Evolutionary conservation across 2,329 filamentous ascomycete genomes (phyloP), one percentile per base, ranked within the genome.

Genomic region (Stagonosporopsis tanaceti): DNA sequence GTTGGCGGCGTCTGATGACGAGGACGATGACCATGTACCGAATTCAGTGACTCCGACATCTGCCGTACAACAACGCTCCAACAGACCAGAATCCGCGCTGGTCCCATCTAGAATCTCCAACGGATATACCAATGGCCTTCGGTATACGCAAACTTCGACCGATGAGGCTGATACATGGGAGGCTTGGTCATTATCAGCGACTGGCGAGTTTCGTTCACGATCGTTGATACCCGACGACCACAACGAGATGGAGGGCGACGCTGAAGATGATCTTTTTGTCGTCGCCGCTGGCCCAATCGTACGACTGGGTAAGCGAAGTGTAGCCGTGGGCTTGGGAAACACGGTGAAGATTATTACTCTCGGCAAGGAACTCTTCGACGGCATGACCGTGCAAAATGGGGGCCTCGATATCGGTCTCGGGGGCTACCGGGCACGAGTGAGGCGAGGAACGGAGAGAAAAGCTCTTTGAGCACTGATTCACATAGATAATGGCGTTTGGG

Each of bases 281-380:
- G 84, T 84, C 2, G 82, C 82, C 42, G 78, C 89, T 1, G 91
- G 90, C 0, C 90, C 90, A 0, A 84, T 89, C 54, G 80, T 81
- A 2, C 79, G 80, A 50, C 77, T 92, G 1, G 90, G 90, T 12
- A 82, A 84, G 45, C 81, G 83, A 42, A 89, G 87, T 47, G 81
- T 91, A 3, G 90, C 86, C 0, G 83, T 93, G 28, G 89, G 84
- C 0, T 86, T 93, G 57, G 91, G 90, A 12, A 90, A 92, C 63
- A 81, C 86, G 1, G 81, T 93, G 67, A 93, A 92, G 75, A 78
- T 93, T 47, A 82, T 93, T 53, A 86, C 85, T 2, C 79, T 89
- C 6, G 89, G 88, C 6, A 83, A 85, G 61, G 88, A 90, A 68
- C 80, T 84, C 30, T 90, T 89, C 65, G 85, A 88, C 44, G 66